Conservation (phyloP, 2,329 filamentous ascomycete species). For the Arthrobotrys conoides region DNA sequence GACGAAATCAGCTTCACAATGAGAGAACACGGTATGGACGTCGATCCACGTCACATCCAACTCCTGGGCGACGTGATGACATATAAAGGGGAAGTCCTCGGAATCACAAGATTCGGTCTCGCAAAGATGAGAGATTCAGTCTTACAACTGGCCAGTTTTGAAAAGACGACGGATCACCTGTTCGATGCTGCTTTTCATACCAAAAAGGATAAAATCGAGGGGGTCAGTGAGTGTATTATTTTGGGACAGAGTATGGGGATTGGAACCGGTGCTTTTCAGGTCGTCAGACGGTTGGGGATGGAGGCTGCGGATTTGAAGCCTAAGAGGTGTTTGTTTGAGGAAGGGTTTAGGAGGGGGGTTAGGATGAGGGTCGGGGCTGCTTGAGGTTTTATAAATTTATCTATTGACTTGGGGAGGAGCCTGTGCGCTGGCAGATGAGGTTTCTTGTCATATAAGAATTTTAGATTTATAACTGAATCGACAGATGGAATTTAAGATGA, state of each 20-base stretch:
- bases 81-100: constrained; percentile 95
- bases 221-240: constrained; percentile 96
- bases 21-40: constrained; percentile 82
- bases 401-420: neutral
- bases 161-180: constrained; percentile 97
- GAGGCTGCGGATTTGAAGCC: constrained; percentile 73
- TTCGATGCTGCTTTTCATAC: constrained; percentile 94
- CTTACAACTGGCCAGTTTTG: constrained; percentile 92
- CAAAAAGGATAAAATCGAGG: constrained; percentile 92
- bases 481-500: neutral
- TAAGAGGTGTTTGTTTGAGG: constrained; percentile 78
- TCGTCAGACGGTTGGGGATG: constrained; percentile 82
- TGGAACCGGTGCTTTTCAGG: constrained; percentile 92
- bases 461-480: too few relatives aligned
- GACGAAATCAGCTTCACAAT: constrained; percentile 90
- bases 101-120: constrained; percentile 95
- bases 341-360: constrained; percentile 65
- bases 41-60: constrained; percentile 98
- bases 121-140: constrained; percentile 97
- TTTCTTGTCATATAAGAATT: too few relatives aligned
- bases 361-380: constrained; percentile 25
- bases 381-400: neutral
- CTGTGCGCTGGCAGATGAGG: too few relatives aligned
- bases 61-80: constrained; percentile 98
- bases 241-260: constrained; percentile 94